These are phyloP conservation scores for Vickermania ingenoplastis DNA, from an alignment of 208 protist species.

Conservation along the genomic window DNA sequence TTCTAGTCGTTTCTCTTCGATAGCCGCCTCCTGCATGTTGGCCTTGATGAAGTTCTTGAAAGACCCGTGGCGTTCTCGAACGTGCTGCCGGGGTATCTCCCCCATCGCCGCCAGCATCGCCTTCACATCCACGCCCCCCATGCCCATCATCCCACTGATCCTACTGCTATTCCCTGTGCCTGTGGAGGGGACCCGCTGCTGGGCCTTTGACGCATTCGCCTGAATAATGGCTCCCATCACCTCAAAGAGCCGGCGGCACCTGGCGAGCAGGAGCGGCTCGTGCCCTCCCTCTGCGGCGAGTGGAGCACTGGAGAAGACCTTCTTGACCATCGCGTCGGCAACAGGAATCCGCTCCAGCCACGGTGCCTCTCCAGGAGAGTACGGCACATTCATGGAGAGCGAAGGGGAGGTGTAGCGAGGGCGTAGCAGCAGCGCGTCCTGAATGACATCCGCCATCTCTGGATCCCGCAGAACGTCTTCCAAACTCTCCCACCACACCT, in stretches of 20 bases:
- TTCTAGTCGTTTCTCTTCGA: neutral
- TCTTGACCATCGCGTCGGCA: neutral
- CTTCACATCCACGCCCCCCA: neutral
- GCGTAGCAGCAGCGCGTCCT: neutral
- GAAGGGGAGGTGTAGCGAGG: neutral
- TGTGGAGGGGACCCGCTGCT: too few species aligned
- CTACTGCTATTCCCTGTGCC: too few species aligned
- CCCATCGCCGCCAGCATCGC: neutral
- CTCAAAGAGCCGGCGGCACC: too few species aligned
- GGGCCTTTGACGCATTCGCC: too few species aligned
- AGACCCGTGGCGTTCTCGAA: neutral
- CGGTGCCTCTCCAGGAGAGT: neutral
- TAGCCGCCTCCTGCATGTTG: neutral
- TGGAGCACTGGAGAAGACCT: neutral
- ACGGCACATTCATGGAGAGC: neutral
- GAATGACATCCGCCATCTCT: neutral
- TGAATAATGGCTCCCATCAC: too few species aligned
- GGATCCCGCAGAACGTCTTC: conserved; percentile 14
- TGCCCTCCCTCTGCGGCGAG: neutral
- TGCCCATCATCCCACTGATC: neutral
- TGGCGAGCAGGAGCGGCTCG: too few species aligned
- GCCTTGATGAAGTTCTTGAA: neutral
- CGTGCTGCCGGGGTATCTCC: neutral
- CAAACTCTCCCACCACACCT: conserved; percentile 7
- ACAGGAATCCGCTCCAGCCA: neutral